Conservation (phyloP, 495 filamentous ascomycete genomes). For the Bryoglossum gracile region DNA sequence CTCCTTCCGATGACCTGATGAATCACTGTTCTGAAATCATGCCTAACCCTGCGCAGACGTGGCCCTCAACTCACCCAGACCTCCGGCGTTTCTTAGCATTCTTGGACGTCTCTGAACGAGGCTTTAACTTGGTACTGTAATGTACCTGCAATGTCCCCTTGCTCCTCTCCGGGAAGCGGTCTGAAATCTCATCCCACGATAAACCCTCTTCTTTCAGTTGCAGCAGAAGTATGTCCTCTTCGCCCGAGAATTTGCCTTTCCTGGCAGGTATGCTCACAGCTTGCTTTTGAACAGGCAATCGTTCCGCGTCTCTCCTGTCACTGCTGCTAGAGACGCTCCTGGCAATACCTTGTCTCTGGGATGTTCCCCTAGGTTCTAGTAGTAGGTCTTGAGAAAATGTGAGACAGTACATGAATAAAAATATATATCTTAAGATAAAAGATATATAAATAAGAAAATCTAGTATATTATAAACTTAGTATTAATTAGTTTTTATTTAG, state of each 20-base stretch:
- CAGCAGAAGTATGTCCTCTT: constrained; percentile 16
- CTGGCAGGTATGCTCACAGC: constrained; percentile 8
- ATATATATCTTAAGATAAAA: too few relatives aligned
- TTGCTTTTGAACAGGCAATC: constrained; percentile 4
- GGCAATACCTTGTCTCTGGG: too few relatives aligned
- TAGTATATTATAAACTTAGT: too few relatives aligned
- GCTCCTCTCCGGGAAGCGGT: constrained; percentile 17
- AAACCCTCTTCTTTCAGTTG: constrained; percentile 14
- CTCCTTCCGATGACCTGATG: too few relatives aligned
- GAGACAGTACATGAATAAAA: too few relatives aligned
- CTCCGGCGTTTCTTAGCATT: constrained; percentile 12
- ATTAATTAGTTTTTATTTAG: too few relatives aligned
- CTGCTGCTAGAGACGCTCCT: constrained; percentile 4
- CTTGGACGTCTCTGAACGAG: constrained; percentile 12
- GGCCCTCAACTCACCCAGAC: constrained; percentile 18
- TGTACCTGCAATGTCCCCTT: constrained; percentile 22
- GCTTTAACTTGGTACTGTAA: constrained; percentile 21
- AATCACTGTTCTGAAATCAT: too few relatives aligned
- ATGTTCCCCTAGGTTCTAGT: too few relatives aligned
- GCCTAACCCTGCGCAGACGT: too few relatives aligned
- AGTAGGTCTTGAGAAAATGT: too few relatives aligned
- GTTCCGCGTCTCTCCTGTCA: constrained; percentile 13
- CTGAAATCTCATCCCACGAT: constrained; percentile 21
- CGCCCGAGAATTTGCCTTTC: constrained; percentile 1
- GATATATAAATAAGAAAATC: too few relatives aligned